Conservation (phyloP, 345 rosid genomes). For the Brassica carinata region DNA sequence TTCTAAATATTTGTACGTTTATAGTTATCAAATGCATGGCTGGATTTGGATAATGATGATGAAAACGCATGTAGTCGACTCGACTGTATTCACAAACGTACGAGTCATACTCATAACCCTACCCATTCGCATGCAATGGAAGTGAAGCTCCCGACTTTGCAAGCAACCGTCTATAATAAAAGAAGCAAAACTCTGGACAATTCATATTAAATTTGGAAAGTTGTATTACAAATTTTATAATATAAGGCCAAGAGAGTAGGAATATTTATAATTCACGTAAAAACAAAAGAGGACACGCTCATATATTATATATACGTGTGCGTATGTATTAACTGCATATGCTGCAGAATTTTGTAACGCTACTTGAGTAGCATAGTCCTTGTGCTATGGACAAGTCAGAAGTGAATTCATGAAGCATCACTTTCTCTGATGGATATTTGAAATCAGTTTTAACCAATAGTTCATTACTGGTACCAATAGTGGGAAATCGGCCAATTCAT, state of each 20-base stretch:
- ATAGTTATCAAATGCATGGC: conserved; percentile 7
- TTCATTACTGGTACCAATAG: not conserved
- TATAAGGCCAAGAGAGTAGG: conserved; percentile 31
- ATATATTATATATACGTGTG: not conserved
- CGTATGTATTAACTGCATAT: conserved; percentile 13
- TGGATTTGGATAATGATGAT: conserved; percentile 33
- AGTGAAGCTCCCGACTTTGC: conserved; percentile 36
- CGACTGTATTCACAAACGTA: conserved; percentile 29
- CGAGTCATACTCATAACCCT: conserved; percentile 31
- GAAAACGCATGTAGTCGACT: conserved; percentile 17
- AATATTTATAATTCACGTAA: conserved; percentile 35
- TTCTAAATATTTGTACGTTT: not conserved
- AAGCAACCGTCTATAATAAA: conserved; percentile 21
- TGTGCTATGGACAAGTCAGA: conserved; percentile 20
- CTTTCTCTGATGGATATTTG: conserved; percentile 6
- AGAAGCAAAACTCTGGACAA: not conserved
- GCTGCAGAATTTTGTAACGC: conserved; percentile 1
- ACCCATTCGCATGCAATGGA: conserved; percentile 39
- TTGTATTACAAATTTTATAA: not conserved
- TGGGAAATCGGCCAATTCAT: no score
- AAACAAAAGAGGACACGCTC: conserved; percentile 26
- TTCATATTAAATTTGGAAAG: not conserved
- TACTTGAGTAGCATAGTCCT: conserved; percentile 17
- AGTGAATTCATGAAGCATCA: conserved; percentile 34
- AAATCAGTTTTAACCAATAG: not conserved